phyloP scores from a whole-genome alignment of 495 filamentous ascomycete genomes.

The Talaromyces borbonicus region DNA sequence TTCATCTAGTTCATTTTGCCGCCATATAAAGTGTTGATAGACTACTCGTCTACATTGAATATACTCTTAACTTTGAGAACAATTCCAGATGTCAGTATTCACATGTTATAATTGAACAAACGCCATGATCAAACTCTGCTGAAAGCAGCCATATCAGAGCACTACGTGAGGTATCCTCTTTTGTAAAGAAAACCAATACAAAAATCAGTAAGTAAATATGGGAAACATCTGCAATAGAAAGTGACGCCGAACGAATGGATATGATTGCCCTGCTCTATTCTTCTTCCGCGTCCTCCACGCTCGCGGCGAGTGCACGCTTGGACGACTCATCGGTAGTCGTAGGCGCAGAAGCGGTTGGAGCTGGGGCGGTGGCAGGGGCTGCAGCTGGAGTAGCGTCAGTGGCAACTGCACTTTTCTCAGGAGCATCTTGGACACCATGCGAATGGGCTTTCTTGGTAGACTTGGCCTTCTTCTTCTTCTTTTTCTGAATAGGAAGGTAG shows the following conservation, averaged over 20 bases:
- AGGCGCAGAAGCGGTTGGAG: constrained; percentile 32
- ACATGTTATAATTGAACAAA: not conserved
- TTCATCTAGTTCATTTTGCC: too few species aligned
- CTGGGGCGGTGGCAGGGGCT: constrained; percentile 13
- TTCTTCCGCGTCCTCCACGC: constrained; percentile 21
- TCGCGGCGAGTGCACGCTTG: constrained; percentile 46
- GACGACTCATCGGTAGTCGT: constrained; percentile 31
- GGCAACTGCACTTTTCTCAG: constrained; percentile 17
- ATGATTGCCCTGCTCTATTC: not conserved
- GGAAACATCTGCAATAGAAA: not conserved
- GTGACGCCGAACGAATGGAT: not conserved
- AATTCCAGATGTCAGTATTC: too few species aligned
- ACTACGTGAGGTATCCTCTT: not conserved
- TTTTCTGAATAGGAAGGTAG: constrained; percentile 32
- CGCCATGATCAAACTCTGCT: not conserved
- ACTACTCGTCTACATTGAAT: too few species aligned
- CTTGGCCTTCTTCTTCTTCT: constrained; percentile 58
- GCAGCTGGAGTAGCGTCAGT: constrained; percentile 33
- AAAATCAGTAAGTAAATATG: not conserved
- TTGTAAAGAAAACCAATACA: not conserved
- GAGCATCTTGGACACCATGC: not conserved
- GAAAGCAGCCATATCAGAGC: not conserved
- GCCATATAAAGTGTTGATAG: too few species aligned
- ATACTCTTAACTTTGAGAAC: too few species aligned
- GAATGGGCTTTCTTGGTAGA: constrained; percentile 18